phyloP scores from a whole-genome alignment of 306 rosid genomes.

The Abrus precatorius region DNA sequence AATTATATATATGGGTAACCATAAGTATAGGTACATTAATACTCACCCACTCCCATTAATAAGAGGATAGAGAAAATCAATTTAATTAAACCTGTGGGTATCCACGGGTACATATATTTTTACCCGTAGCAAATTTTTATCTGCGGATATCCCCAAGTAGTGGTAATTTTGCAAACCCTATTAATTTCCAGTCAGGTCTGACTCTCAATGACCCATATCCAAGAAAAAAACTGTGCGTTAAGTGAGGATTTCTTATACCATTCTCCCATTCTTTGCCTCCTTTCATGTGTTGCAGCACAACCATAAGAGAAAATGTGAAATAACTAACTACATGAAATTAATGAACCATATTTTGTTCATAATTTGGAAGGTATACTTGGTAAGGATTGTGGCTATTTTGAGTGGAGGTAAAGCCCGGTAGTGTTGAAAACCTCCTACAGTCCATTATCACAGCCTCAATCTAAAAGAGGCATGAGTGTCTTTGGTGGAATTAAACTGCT shows the following conservation, averaged over 20 bases:
- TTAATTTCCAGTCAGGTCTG: neutral
- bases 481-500: neutral
- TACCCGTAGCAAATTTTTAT: too few species aligned
- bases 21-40: too few species aligned
- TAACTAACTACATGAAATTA: neutral
- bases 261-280: neutral
- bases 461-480: conserved; percentile 5
- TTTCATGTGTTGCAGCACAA: neutral
- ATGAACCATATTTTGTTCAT: neutral
- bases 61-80: too few species aligned
- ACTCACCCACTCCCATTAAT: too few species aligned
- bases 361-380: neutral
- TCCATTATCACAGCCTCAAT: too few species aligned
- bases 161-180: too few species aligned
- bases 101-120: too few species aligned
- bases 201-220: neutral
- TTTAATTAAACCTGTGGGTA: too few species aligned
- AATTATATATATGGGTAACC: too few species aligned
- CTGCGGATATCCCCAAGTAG: too few species aligned
- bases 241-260: neutral
- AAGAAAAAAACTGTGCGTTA: neutral
- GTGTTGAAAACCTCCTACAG: neutral
- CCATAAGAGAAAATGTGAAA: conserved; percentile 2
- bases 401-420: neutral
- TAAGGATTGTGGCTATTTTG: neutral